These are phyloP conservation scores for Epichloe baconii DNA, from an alignment of 2,329 filamentous ascomycete genomes.

Conservation along the genomic window DNA sequence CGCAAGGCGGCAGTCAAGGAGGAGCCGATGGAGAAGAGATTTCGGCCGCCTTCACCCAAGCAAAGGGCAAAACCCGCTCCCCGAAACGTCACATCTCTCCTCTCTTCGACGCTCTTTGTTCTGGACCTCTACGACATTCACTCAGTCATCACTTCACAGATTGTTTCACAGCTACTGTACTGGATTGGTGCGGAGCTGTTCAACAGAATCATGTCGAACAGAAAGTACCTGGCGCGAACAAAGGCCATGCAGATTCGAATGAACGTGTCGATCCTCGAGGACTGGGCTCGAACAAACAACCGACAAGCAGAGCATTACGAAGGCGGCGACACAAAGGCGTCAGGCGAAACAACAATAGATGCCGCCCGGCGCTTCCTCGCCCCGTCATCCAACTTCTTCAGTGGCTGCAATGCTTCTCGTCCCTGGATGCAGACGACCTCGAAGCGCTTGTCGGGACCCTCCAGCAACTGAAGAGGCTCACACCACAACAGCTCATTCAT, in stretches of 20 bases:
- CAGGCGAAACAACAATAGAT: slow-evolving; percentile 78
- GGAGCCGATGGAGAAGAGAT: slow-evolving; percentile 80
- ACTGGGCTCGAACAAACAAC: slow-evolving; percentile 92
- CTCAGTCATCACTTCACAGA: slow-evolving; percentile 87
- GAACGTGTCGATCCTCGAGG: slow-evolving; percentile 90
- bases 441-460: slow-evolving; percentile 80
- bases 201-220: slow-evolving; percentile 94
- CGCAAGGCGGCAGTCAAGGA: slow-evolving; percentile 81
- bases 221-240: slow-evolving; percentile 85
- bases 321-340: slow-evolving; percentile 72
- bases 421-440: slow-evolving; percentile 69
- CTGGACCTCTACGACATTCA: slow-evolving; percentile 98
- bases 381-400: slow-evolving; percentile 84
- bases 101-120: slow-evolving; percentile 93
- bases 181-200: slow-evolving; percentile 95
- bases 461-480: slow-evolving; percentile 75
- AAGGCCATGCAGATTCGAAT: slow-evolving; percentile 99
- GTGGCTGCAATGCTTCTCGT: slow-evolving; percentile 97
- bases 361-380: slow-evolving; percentile 72
- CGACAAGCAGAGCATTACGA: slow-evolving; percentile 92
- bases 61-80: slow-evolving; percentile 84
- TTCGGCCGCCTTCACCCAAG: slow-evolving; percentile 85
- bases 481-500: slow-evolving; percentile 80
- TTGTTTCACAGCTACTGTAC: slow-evolving; percentile 84
- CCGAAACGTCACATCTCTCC: slow-evolving; percentile 84